Base-by-base conservation (phyloP, 371 early-diverging fungal genomes). In the Funneliformis caledonium region DNA sequence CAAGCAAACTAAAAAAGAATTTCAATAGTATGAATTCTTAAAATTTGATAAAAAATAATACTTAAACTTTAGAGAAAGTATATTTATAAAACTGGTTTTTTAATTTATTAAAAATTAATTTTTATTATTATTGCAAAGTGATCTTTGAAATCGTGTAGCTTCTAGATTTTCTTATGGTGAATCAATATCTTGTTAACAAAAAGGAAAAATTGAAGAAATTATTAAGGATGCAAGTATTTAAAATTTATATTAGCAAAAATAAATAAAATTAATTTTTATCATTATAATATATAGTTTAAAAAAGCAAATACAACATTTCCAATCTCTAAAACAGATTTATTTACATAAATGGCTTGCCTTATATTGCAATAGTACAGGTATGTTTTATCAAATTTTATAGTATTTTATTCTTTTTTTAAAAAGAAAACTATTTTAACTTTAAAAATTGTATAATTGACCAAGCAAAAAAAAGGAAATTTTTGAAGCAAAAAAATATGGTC, bases 241-340 rank as follows among this genome's bases (percentile, higher is more conserved):
- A 47, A 37, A 48, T 43, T 45, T 8, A 69, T 69, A 42, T 69
- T 43, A 45, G 5, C 11, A 70, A 43, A 11, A 10, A 4, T 22
- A 22, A 67, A 1, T 37, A 14, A 67, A 7, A 9, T 0, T 31
- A 8, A 8, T 67, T n/a, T n/a, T n/a, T 37, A 37, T 37, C 2
- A 37, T 37, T 45, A 19, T 47, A 37, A 2, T 37, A 37, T 69
- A 10, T 47, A 69, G 70, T 69, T 69, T n/a, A 69, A 69, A 19
- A 22, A 47, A 22, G 70, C 47, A 0, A 69, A 47, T n/a, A 22
- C 47, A 47, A 47, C 45, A 10, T 45, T 69, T 47, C 70, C 47
- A 69, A 45, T 47, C 19, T 69, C 70, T n/a, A 47, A 69, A n/a
- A 47, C 70, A n/a, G 47, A 69, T 69, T 69, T 69, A 47, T 43